These are phyloP conservation scores for Acacia acuminata DNA, from an alignment of 306 rosid genomes.

Conservation along the genomic window DNA sequence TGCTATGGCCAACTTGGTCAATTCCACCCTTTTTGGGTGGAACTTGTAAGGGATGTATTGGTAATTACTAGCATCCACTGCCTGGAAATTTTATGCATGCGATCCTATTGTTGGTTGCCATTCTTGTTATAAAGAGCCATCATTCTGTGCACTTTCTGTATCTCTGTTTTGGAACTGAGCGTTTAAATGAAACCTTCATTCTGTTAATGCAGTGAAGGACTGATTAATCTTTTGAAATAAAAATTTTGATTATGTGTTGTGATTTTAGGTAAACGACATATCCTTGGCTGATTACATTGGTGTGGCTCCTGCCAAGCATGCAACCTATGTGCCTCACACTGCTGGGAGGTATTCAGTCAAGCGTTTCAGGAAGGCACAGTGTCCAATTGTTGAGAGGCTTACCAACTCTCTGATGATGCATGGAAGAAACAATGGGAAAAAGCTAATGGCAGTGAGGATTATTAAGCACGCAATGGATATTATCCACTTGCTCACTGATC, in stretches of 20 bases:
- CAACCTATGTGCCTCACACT: slow-evolving; percentile 45
- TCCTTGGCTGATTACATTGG: slow-evolving; percentile 40
- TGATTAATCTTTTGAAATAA: neutral
- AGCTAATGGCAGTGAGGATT: slow-evolving; percentile 42
- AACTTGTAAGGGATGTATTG: neutral
- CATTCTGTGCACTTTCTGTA: neutral
- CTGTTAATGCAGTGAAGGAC: neutral
- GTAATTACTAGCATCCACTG: neutral
- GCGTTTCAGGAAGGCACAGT: slow-evolving; percentile 44
- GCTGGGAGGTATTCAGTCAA: slow-evolving; percentile 47
- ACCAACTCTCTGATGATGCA: slow-evolving; percentile 47
- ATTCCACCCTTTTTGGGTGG: neutral
- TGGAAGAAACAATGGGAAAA: slow-evolving; percentile 42
- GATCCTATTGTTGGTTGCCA: neutral
- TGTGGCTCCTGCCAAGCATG: slow-evolving; percentile 38
- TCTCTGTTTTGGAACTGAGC: neutral
- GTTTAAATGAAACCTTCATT: neutral
- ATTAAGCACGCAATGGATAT: slow-evolving; percentile 44
- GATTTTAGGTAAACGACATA: slow-evolving; percentile 36
- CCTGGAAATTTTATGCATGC: neutral
- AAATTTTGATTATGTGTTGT: neutral
- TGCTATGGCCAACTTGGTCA: neutral
- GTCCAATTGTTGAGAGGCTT: slow-evolving; percentile 47
- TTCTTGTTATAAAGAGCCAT: neutral
- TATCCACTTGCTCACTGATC: slow-evolving; percentile 45